Evolutionary conservation across 1,139 yeast species (phyloP), one percentile per base, ranked within the genome.

Genomic region (Yamadazyma sp.): DNA sequence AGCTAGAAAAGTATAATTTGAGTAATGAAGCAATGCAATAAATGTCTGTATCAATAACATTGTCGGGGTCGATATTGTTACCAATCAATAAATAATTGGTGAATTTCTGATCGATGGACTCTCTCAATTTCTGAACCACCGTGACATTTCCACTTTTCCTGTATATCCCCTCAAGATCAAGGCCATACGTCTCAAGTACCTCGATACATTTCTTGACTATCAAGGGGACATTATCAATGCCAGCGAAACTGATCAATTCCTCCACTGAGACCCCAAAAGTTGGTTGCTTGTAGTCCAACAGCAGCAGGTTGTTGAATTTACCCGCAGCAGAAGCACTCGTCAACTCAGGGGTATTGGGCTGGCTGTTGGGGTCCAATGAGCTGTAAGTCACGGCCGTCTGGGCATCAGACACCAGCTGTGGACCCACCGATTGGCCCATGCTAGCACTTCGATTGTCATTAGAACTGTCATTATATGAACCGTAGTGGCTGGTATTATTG

Each of bases 121-220:
- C 84, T 50, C 76, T 79, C 47, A 91, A 67, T 45, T 81, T 86
- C 49, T 83, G 83, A 9, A 92, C 83, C 34, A 86, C 84, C 7
- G 81, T 63, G 31, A 78, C 79, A 59, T 86, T 87, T 0, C 97
- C 96, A 44, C 87, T 81, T 33, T 89, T 81, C 39, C 98, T 73
- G 59, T 92, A 92, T 25, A 92, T 83, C 0, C 98, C 98, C 58
- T 89, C 98, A 32, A 86, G 71, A 39, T 87, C 83, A 33, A 86
- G 61, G 1, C 98, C 98, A 58, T 84, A 81, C 29, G 74, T 73
- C 58, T 92, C 98, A 33, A 92, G 80, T 7, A 91, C 84, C 48
- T 84, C 85, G 39, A 91, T 85, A 68, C 98, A 91, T 55, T 84
- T 87, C 49, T 84, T 83, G 8, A 91, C 98, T 36, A 91, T 77